Evolutionary conservation across 2,329 filamentous ascomycete genomes (phyloP).

Genomic region (Orbilia oligospora): DNA sequence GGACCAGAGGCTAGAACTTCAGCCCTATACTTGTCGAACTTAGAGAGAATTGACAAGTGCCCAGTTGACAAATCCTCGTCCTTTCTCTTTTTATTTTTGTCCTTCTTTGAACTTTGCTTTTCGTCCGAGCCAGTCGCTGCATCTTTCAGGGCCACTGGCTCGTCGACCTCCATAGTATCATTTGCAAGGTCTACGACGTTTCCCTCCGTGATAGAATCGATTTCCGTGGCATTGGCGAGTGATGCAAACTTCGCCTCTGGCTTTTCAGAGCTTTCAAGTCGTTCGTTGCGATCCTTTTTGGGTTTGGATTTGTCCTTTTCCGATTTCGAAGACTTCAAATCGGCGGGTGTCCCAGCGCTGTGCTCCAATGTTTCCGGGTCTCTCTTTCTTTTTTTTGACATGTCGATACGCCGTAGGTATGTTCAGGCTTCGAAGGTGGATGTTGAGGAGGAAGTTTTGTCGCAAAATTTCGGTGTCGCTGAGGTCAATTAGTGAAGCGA

Average conservation of each 20-base stretch:
- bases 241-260: conserved; percentile 34
- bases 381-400: conserved; percentile 61
- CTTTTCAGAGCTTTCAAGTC: not conserved
- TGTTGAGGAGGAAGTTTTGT: conserved; percentile 28
- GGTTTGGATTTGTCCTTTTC: conserved; percentile 28
- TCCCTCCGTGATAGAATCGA: not conserved
- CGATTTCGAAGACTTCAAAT: not conserved
- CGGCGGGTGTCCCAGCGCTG: not conserved
- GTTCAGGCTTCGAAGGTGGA: not conserved
- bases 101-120: conserved; percentile 7
- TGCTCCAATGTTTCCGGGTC: conserved; percentile 8
- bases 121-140: not conserved
- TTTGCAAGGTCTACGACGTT: not conserved
- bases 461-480: conserved; percentile 47
- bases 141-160: not conserved
- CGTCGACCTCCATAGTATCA: conserved; percentile 26
- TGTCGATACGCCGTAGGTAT: conserved; percentile 40
- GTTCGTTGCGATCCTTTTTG: conserved; percentile 20
- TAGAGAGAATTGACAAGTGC: conserved; percentile 58
- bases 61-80: conserved; percentile 41
- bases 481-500: not conserved
- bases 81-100: conserved; percentile 18
- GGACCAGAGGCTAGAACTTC: conserved; percentile 15
- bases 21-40: conserved; percentile 57
- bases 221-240: conserved; percentile 10